Evolutionary conservation across 2,329 filamentous ascomycete genomes (phyloP).

Genomic region (Fusarium caatingaense): DNA sequence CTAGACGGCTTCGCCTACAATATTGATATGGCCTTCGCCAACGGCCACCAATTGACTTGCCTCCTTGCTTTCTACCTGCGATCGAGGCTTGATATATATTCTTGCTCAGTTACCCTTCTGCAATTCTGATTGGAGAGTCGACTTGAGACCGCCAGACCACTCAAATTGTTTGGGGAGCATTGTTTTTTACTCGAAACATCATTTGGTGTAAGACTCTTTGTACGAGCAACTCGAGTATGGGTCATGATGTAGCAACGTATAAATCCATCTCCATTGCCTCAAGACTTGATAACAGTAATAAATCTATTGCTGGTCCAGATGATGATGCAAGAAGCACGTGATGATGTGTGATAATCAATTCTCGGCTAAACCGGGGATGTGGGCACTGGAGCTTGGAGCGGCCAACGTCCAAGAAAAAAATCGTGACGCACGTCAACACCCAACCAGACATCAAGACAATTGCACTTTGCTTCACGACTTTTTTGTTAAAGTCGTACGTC

Average conservation of each 20-base stretch:
- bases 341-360: conserved; percentile 20
- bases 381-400: conserved; percentile 5
- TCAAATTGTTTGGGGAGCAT: not conserved
- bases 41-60: not conserved
- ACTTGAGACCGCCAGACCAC: not conserved
- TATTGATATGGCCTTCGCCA: not conserved
- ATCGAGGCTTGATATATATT: not conserved
- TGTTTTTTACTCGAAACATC: not conserved
- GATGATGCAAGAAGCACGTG: conserved; percentile 36
- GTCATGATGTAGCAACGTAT: not conserved
- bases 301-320: not conserved
- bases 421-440: conserved; percentile 44
- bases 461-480: conserved; percentile 23
- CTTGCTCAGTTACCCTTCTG: not conserved
- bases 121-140: not conserved
- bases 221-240: no score
- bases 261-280: not conserved
- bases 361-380: conserved; percentile 42
- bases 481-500: conserved; percentile 1
- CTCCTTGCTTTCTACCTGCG: not conserved
- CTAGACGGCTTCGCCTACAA: not conserved
- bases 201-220: not conserved
- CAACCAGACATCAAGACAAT: conserved; percentile 34
- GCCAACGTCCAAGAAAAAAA: conserved; percentile 44
- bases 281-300: no score